Base-by-base conservation (phyloP, 768 basidiomycete genomes). In the Collybiopsis luxurians region DNA sequence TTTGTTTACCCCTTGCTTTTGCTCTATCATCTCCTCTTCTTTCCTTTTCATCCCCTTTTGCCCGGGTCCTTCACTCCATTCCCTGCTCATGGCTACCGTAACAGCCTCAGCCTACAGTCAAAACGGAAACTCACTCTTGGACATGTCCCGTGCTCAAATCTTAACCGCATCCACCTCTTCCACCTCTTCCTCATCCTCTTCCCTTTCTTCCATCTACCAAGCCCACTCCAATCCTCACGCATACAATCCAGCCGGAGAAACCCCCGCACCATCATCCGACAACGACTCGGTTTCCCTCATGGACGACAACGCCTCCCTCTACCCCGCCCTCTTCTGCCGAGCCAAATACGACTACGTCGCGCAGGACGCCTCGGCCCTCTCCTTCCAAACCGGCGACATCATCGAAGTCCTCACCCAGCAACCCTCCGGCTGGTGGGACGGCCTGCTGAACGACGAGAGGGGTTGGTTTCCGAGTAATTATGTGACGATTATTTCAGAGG, bases 401-500 rank as follows among this genome's bases (percentile, higher is more conserved):
- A 97, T 99, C 61, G 93, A 98, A 70, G 93, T 98, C 58, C 79
- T 96, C 53, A 91, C 89, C 11, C 88, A 87, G 64, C 85, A 98
- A 54, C 90, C 92, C 36, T 91, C 91, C 4, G 96, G 96, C 15
- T 99, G 96, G 96, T 98, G 95, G 97, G 96, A 99, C 69, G 96
- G 96, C 4, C 75, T 97, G 58, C 79, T 97, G 21, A 84, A 86
- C 47, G 90, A 92, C 54, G 88, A 90, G 69, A 85, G 96, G 50
- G 96, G 96, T 56, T 96, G 93, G 93, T 96, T 99, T 72, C 96
- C 96, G 21, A 92, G 90, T 62, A 99, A 98, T 75, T 98, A 97
- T 75, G 95, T 97, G 44, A 74, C 78, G 46, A 68, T 83, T 44
- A 85, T 98, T 55, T 80, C 84, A 24, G 90, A 92, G 60, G 87